Conservation (phyloP, 345 rosid species). For the Eucalyptus curtisii region DNA sequence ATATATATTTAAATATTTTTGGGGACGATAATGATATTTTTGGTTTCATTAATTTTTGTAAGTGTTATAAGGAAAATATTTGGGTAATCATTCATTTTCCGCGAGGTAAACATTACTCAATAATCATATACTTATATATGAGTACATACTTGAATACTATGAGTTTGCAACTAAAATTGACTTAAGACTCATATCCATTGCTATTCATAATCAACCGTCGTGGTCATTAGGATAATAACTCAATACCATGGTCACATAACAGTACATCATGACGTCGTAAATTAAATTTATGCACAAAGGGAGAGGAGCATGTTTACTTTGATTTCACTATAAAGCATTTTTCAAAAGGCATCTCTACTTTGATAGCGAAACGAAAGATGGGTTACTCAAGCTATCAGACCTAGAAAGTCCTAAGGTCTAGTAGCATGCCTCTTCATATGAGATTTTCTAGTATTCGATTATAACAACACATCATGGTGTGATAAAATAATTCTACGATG, state of each 20-base stretch:
- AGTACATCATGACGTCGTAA: accelerated
- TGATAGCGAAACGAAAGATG: not conserved
- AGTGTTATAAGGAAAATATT: not conserved
- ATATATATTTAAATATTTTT: no score
- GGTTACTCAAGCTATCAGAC: accelerated
- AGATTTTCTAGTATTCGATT: not conserved
- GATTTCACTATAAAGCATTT: not conserved
- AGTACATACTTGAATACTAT: not conserved
- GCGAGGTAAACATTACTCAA: accelerated
- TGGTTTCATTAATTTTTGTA: not conserved
- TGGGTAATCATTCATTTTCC: accelerated
- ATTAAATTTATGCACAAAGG: not conserved
- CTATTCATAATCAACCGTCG: accelerated
- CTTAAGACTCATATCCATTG: not conserved
- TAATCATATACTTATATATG: not conserved
- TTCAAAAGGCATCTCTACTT: accelerated
- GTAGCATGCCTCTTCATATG: not conserved
- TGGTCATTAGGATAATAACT: not conserved
- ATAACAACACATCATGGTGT: accelerated
- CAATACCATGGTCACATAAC: not conserved
- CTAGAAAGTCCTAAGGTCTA: not conserved
- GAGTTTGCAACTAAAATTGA: not conserved
- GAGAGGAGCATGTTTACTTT: not conserved
- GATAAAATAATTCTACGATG: not conserved
- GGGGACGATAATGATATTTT: accelerated